Percentiles rank a stretch among this genome's conserved stretches.
Conservation (phyloP, 768 basidiomycete species). For the Gloeophyllum trabeum region DNA sequence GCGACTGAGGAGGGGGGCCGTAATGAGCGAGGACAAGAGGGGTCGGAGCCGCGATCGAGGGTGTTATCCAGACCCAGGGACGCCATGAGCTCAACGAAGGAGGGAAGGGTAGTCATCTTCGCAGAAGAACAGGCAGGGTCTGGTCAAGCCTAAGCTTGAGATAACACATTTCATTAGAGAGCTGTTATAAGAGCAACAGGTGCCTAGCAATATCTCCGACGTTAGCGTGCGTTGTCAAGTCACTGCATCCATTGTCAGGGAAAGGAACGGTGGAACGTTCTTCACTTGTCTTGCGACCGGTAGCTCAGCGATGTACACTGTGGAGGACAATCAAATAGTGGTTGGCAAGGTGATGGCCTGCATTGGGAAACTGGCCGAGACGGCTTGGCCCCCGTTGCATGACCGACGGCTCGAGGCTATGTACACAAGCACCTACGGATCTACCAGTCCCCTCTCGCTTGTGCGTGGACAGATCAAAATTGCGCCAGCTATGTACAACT, state of each 20-base stretch:
- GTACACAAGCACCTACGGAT: too few relatives aligned
- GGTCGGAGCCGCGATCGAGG: constrained; percentile 16
- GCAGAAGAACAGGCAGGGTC: constrained; percentile 14
- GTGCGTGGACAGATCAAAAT: too few relatives aligned
- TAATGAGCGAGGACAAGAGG: constrained; percentile 3
- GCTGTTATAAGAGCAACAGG: neutral
- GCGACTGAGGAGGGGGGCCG: too few relatives aligned
- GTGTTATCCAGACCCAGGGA: constrained; percentile 62
- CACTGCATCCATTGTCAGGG: constrained; percentile 3
- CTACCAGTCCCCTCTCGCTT: too few relatives aligned
- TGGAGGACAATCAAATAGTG: neutral
- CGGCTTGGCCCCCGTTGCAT: constrained; percentile 20
- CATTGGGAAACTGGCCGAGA: constrained; percentile 16
- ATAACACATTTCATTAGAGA: neutral
- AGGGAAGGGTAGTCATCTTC: constrained; percentile 65
- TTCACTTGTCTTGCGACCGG: too few relatives aligned
- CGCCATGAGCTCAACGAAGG: constrained; percentile 82
- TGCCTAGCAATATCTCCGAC: neutral
- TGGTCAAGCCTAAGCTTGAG: too few relatives aligned
- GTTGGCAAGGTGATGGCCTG: constrained; percentile 13
- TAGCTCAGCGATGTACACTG: too few relatives aligned
- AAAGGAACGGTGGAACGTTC: neutral
- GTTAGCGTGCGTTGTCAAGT: constrained; percentile 31
- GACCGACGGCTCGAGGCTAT: too few relatives aligned
- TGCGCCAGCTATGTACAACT: too few relatives aligned